Evolutionary conservation across 495 filamentous ascomycete species (phyloP).

Genomic region (Schizothecium vesticola): DNA sequence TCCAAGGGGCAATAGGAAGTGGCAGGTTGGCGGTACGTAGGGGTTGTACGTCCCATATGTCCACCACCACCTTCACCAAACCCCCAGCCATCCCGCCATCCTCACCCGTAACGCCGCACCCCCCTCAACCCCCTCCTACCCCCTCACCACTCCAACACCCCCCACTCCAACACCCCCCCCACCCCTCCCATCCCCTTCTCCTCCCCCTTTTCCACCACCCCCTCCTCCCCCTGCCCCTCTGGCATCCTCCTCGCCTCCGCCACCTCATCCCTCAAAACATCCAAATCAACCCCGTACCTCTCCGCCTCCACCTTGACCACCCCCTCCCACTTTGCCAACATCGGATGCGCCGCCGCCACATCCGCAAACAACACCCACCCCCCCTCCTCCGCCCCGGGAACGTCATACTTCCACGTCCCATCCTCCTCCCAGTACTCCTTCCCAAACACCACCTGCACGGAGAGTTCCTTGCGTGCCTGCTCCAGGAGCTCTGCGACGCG

Average conservation of each 20-base stretch:
- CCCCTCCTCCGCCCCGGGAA: conserved; percentile 32
- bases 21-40: too few relatives aligned
- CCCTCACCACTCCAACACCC: conserved; percentile 24
- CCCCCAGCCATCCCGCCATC: background rate
- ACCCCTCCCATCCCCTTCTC: conserved; percentile 2
- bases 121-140: too few relatives aligned
- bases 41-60: background rate
- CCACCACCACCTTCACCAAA: background rate
- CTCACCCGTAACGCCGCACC: too few relatives aligned
- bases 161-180: conserved; percentile 21
- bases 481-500: conserved; percentile 37
- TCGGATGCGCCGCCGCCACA: conserved; percentile 55
- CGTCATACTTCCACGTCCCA: conserved; percentile 59
- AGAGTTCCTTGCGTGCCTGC: conserved; percentile 56
- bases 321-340: conserved; percentile 51
- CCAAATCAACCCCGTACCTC: conserved; percentile 39
- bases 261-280: conserved; percentile 24
- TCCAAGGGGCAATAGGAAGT: background rate
- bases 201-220: conserved; percentile 6
- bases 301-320: conserved; percentile 39
- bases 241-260: conserved; percentile 6
- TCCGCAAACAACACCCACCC: conserved; percentile 44
- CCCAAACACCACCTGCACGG: conserved; percentile 58
- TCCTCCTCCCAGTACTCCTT: conserved; percentile 53
- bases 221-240: conserved; percentile 6